Evolutionary conservation across 164 flowering plant species (phyloP), one percentile per base, ranked within the genome.

Genomic region (Nelumbo lutea): DNA sequence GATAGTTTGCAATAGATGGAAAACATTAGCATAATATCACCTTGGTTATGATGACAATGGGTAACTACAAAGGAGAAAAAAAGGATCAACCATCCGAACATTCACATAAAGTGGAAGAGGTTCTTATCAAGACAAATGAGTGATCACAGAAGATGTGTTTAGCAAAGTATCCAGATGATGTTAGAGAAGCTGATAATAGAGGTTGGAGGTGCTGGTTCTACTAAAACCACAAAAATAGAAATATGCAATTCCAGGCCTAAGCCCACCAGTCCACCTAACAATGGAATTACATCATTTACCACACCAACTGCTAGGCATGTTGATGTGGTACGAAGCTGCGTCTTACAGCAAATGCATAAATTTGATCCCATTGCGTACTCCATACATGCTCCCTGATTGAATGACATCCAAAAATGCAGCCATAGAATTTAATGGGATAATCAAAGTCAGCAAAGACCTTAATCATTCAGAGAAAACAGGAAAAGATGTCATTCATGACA

Each of bases 361-460:
- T 0, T 27, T 27, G 27, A 27, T 27, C 65, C 70, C 1, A 64
- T 66, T 55, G 59, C 6, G 10, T 42, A 27, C 60, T 42, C 63
- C 66, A 42, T 73, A 67, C 61, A 46, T 9, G 62, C 59, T 43
- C n/a, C 68, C 6, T 3, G 81, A 76, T 27, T 11, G 44, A 66
- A 65, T 63, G 57, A 72, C 81, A 71, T 70, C 85, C 9, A 64
- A 14, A 64, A 77, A 73, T 6, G 66, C 65, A 15, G 73, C 68
- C n/a, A 44, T 47, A 11, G 65, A 39, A 64, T 60, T 38, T n/a
- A 15, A 53, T 50, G 74, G 66, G 77, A 80, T 66, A 82, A 71
- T 44, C 61, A n/a, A 77, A 81, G 53, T 42, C 65, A 39, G 72
- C 64, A 7, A 60, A 27, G 27, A 50, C 2, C 42, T 27, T n/a